Percentiles rank a stretch among this genome's conserved stretches.
phyloP scores from a whole-genome alignment of 2,329 filamentous ascomycete species.

The Grosmannia clavigera region DNA sequence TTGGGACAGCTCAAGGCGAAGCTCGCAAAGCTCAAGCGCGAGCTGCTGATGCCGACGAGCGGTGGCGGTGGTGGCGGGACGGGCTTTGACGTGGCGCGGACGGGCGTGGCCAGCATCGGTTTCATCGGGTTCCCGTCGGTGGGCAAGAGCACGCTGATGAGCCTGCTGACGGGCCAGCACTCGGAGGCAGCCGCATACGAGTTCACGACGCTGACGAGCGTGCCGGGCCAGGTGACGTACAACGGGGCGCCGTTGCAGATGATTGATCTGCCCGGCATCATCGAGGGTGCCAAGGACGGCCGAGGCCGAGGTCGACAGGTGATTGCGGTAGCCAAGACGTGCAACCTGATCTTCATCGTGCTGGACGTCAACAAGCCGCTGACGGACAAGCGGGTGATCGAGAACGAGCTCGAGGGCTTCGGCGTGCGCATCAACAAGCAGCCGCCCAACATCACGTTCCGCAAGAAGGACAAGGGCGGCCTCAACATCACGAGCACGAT shows the following conservation, averaged over 20 bases:
- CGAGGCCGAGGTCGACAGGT: slow-evolving; percentile 96
- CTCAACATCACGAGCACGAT: slow-evolving; percentile 93
- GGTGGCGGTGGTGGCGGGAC: slow-evolving; percentile 71
- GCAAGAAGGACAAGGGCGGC: slow-evolving; percentile 98
- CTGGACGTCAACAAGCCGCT: slow-evolving; percentile 97
- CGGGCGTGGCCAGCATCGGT: slow-evolving; percentile 90
- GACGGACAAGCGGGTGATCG: slow-evolving; percentile 92
- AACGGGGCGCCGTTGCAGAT: slow-evolving; percentile 98
- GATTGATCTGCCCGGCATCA: slow-evolving; percentile 96
- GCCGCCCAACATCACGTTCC: slow-evolving; percentile 97
- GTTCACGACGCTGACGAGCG: slow-evolving; percentile 95
- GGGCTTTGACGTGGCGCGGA: slow-evolving; percentile 95
- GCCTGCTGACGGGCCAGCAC: slow-evolving; percentile 83
- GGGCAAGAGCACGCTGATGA: slow-evolving; percentile 97
- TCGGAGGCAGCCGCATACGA: slow-evolving; percentile 96
- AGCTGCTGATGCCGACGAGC: slow-evolving; percentile 73
- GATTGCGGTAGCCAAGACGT: slow-evolving; percentile 97
- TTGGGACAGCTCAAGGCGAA: slow-evolving; percentile 96
- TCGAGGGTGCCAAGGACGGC: slow-evolving; percentile 95
- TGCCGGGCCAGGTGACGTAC: slow-evolving; percentile 90
- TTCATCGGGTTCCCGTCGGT: slow-evolving; percentile 98
- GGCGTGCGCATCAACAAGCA: slow-evolving; percentile 96
- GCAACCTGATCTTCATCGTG: slow-evolving; percentile 96
- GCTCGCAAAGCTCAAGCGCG: slow-evolving; percentile 92
- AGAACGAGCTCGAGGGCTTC: slow-evolving; percentile 90